A percentile compares a stretch with the other conserved stretches of the same genome.
Conservation (phyloP, 305 asterid species). For the Rubia tinctorum region DNA sequence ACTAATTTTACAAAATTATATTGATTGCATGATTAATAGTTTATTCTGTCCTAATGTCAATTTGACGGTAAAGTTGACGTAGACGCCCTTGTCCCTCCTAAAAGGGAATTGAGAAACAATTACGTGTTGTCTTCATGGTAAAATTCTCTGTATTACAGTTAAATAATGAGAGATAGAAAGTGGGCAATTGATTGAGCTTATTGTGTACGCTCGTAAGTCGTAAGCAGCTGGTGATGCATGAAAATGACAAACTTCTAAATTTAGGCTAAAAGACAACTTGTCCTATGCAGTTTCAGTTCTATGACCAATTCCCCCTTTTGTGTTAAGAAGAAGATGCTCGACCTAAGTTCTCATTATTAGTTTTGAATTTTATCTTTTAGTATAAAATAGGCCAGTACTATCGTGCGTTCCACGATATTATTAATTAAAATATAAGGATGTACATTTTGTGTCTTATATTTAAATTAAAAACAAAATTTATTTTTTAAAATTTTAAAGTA, state of each 20-base stretch:
- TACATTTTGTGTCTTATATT: too few species aligned
- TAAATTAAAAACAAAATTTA: too few species aligned
- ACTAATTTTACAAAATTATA: too few species aligned
- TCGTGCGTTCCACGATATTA: too few species aligned
- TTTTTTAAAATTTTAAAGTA: too few species aligned
- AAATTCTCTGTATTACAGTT: neutral
- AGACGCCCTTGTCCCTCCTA: neutral
- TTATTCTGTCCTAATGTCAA: neutral
- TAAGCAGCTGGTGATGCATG: neutral
- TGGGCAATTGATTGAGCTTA: slow-evolving; percentile 3
- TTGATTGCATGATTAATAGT: too few species aligned
- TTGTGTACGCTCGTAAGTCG: neutral
- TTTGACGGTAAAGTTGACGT: neutral
- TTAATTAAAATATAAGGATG: too few species aligned
- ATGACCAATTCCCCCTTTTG: neutral
- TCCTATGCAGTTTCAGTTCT: neutral
- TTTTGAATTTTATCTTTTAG: too few species aligned
- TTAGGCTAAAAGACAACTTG: neutral
- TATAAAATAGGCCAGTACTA: too few species aligned
- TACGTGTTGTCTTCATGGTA: neutral
- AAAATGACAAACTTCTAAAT: neutral
- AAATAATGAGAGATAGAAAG: neutral
- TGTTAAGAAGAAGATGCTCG: too few species aligned
- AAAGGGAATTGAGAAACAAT: neutral
- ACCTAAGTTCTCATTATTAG: too few species aligned